Conservation (phyloP, 257 asterid genomes). For the Solanum paucissectum region DNA sequence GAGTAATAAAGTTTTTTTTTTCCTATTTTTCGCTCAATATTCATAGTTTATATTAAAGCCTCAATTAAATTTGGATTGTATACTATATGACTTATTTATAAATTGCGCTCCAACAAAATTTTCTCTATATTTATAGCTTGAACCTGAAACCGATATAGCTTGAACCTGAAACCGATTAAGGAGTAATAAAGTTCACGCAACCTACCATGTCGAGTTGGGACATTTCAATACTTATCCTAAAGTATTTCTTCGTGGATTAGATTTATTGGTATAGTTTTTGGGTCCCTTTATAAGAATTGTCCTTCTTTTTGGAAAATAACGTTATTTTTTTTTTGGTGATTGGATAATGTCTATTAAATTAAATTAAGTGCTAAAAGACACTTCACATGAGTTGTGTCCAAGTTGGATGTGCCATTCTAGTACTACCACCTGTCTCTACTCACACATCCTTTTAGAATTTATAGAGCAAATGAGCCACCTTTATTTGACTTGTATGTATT, state of each 20-base stretch:
- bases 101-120: no score
- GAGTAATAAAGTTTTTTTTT: no score
- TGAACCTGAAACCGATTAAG: no score
- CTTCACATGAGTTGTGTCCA: background rate
- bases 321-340: background rate
- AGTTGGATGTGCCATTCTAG: background rate
- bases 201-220: background rate
- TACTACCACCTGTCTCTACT: background rate
- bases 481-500: background rate
- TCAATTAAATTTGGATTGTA: accelerated
- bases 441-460: background rate
- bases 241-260: background rate
- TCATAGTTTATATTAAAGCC: accelerated
- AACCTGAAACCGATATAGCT: no score
- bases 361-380: background rate
- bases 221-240: background rate
- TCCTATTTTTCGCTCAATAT: accelerated
- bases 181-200: background rate
- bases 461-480: background rate
- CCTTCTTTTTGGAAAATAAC: background rate
- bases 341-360: background rate
- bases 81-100: no score
- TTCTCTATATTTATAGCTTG: no score
- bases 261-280: background rate
- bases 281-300: background rate